These are phyloP conservation scores for Nakaseomyces sp. DNA, from an alignment of 1,139 yeast genomes.

Conservation along the genomic window DNA sequence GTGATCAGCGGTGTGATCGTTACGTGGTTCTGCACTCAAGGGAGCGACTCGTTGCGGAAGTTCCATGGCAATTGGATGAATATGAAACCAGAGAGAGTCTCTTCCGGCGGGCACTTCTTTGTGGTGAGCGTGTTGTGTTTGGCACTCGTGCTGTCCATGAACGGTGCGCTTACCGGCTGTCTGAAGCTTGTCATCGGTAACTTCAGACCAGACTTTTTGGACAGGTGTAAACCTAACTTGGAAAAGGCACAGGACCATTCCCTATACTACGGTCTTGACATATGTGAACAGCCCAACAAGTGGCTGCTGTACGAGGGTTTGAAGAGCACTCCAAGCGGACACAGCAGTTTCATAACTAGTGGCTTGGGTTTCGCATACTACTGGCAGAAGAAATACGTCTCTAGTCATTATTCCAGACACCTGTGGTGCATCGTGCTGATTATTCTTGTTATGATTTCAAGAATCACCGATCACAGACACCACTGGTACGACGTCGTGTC, in stretches of 20 bases:
- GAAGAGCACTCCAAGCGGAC: slow-evolving; percentile 30
- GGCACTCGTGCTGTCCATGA: slow-evolving; percentile 17
- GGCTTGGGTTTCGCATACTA: slow-evolving; percentile 22
- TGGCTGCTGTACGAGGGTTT: slow-evolving; percentile 24
- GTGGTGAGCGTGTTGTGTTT: slow-evolving; percentile 21
- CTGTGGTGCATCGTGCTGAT: slow-evolving; percentile 24
- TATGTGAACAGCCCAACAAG: slow-evolving; percentile 18
- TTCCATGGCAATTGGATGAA: slow-evolving; percentile 10
- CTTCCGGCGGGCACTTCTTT: slow-evolving; percentile 18
- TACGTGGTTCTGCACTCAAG: slow-evolving; percentile 19
- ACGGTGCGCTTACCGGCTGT: slow-evolving; percentile 23
- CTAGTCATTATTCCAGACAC: slow-evolving; percentile 14
- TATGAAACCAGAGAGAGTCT: slow-evolving; percentile 12
- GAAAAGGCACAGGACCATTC: slow-evolving; percentile 6
- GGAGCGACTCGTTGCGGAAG: slow-evolving; percentile 12
- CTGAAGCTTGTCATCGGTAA: slow-evolving; percentile 24
- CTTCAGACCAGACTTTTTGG: slow-evolving; percentile 27
- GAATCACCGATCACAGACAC: slow-evolving; percentile 27
- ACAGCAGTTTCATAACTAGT: slow-evolving; percentile 24
- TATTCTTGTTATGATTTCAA: slow-evolving; percentile 23
- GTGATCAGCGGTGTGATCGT: slow-evolving; percentile 16
- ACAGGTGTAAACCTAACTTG: slow-evolving; percentile 18
- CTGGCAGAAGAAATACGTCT: slow-evolving; percentile 21
- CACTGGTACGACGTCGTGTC: slow-evolving; percentile 28
- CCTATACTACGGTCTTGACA: slow-evolving; percentile 12